Evolutionary conservation across 2,329 filamentous ascomycete genomes (phyloP).

Genomic region (Hypoxylon sp.): DNA sequence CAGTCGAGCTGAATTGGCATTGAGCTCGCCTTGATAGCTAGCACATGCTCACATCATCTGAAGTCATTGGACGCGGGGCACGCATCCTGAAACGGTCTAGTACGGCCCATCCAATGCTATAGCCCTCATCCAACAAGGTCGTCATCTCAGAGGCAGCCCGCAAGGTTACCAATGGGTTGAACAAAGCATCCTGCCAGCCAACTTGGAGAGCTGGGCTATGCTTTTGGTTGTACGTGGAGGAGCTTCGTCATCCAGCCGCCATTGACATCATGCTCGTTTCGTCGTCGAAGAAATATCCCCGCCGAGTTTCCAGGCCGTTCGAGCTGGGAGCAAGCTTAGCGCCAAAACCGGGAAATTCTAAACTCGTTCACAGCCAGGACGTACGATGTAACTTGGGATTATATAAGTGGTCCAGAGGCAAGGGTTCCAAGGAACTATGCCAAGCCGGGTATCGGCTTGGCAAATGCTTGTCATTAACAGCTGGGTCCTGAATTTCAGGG

Average conservation of each 20-base stretch:
- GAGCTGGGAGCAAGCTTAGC: constrained; percentile 13
- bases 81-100: constrained; percentile 21
- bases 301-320: constrained; percentile 1
- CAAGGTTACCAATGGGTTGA: constrained; percentile 5
- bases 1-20: constrained; percentile 6
- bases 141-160: constrained; percentile 8
- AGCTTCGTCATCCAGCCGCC: constrained; percentile 26
- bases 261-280: constrained; percentile 31
- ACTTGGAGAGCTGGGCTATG: not conserved
- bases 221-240: not conserved
- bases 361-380: constrained; percentile 12
- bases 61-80: constrained; percentile 25
- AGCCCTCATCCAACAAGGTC: constrained; percentile 27
- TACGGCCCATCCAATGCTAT: constrained; percentile 9
- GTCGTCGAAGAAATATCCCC: constrained; percentile 6
- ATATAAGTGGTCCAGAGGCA: constrained; percentile 28
- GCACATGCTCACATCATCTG: constrained; percentile 27
- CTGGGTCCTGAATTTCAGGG: constrained; percentile 29
- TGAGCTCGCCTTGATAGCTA: constrained; percentile 2
- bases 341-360: constrained; percentile 21
- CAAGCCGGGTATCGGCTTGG: constrained; percentile 48
- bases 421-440: constrained; percentile 39
- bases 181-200: constrained; percentile 17
- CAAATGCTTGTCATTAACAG: constrained; percentile 42
- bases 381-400: constrained; percentile 26